phyloP scores from a whole-genome alignment of 1,284 basidiomycete species.

The Microbotryum scabiosae region DNA sequence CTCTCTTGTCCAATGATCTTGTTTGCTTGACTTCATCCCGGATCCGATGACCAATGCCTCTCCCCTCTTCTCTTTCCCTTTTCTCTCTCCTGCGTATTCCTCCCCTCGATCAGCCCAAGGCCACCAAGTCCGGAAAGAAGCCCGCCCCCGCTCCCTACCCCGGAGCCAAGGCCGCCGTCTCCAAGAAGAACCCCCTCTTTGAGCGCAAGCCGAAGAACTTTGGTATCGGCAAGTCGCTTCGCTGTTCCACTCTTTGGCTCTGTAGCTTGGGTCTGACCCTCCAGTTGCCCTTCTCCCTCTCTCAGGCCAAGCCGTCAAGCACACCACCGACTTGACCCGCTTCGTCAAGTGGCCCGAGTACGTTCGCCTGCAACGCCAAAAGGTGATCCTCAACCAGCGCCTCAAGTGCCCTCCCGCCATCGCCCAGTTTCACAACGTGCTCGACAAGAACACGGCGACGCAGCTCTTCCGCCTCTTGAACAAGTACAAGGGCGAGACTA shows the following conservation, averaged over 20 bases:
- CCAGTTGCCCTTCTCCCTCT: not conserved
- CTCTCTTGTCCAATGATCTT: no score
- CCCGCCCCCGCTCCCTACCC: conserved; percentile 25
- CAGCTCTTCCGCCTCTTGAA: conserved; percentile 96
- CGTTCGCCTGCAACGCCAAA: conserved; percentile 94
- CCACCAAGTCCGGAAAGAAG: conserved; percentile 14
- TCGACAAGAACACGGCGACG: conserved; percentile 99
- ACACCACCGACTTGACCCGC: conserved; percentile 82
- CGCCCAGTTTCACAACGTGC: conserved; percentile 92
- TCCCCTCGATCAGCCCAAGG: conserved; percentile 4
- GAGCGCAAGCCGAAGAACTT: conserved; percentile 85
- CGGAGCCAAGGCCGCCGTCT: conserved; percentile 48
- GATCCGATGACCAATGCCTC: conserved; percentile 3
- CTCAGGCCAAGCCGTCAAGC: conserved; percentile 87
- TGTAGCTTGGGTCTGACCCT: not conserved
- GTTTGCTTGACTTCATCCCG: no score
- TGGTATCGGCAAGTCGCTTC: conserved; percentile 69
- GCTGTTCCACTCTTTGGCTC: not conserved
- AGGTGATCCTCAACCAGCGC: conserved; percentile 96
- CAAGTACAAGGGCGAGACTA: conserved; percentile 89
- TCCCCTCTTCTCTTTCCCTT: not conserved
- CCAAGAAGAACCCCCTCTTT: conserved; percentile 91
- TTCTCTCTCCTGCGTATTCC: not conserved
- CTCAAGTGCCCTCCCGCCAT: conserved; percentile 98
- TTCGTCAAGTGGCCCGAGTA: conserved; percentile 99